A percentile compares a stretch with the other conserved stretches of the same genome.
Conservation (phyloP, 2,329 filamentous ascomycete genomes). For the Emergomyces pasteurianus region DNA sequence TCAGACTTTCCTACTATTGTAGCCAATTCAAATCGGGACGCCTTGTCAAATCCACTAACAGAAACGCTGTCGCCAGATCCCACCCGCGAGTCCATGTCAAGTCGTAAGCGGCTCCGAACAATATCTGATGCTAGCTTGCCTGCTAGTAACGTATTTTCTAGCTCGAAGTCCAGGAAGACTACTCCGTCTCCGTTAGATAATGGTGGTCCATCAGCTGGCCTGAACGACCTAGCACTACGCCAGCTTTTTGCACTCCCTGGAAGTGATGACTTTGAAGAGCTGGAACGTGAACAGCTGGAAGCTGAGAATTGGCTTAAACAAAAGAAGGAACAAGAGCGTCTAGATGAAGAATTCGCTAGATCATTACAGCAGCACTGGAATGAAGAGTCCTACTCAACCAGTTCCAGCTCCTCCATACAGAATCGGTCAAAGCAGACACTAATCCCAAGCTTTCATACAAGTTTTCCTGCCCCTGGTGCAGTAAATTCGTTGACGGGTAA, state of each 20-base stretch:
- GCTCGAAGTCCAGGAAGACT: not conserved
- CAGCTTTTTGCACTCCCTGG: slow-evolving; percentile 17
- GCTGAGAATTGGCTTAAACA: slow-evolving; percentile 22
- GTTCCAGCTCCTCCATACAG: not conserved
- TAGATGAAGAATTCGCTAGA: slow-evolving; percentile 29
- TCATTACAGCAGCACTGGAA: slow-evolving; percentile 22
- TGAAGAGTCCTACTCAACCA: slow-evolving; percentile 5
- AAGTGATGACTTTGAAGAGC: slow-evolving; percentile 15
- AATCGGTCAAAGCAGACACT: not conserved
- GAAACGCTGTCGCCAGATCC: not conserved
- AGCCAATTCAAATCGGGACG: not conserved
- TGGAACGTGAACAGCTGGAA: slow-evolving; percentile 20
- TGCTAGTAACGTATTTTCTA: not conserved
- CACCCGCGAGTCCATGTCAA: not conserved
- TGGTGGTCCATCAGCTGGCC: not conserved
- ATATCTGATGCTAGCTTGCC: not conserved
- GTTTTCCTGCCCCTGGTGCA: not conserved
- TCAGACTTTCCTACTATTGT: not conserved
- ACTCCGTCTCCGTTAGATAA: not conserved
- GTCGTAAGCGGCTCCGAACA: not conserved
- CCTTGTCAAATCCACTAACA: not conserved
- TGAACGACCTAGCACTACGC: slow-evolving; percentile 9
- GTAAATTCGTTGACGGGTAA: not conserved
- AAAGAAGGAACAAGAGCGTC: slow-evolving; percentile 23
- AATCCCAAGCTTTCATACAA: not conserved